Evolutionary conservation across 805 yeast genomes (phyloP).

Genomic region (Vanderwaltozyma tropicalis): DNA sequence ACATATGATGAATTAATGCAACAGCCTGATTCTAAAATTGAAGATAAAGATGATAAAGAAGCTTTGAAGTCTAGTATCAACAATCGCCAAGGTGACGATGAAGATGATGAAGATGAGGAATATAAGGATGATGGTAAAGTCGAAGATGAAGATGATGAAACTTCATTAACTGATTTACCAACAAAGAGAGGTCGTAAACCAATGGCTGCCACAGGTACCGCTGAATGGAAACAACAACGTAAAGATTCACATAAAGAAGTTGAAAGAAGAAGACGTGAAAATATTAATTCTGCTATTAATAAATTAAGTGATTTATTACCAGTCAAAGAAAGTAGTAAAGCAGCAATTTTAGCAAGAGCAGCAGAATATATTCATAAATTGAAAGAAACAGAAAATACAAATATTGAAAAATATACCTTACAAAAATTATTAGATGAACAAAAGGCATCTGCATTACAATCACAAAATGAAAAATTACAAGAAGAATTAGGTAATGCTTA

Average conservation of each 20-base stretch:
- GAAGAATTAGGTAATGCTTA: slow-evolving; percentile 84
- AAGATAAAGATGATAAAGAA: slow-evolving; percentile 4
- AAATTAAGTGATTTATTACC: slow-evolving; percentile 72
- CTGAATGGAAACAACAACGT: slow-evolving; percentile 39
- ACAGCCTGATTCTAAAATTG: slow-evolving; percentile 10
- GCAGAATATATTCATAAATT: slow-evolving; percentile 84
- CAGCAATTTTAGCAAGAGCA: slow-evolving; percentile 79
- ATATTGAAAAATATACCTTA: slow-evolving; percentile 89
- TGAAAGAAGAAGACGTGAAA: slow-evolving; percentile 84
- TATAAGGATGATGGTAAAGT: slow-evolving; percentile 4
- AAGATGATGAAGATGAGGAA: slow-evolving; percentile 4
- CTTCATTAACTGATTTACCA: background rate
- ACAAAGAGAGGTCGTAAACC: slow-evolving; percentile 24
- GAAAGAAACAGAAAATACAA: slow-evolving; percentile 80
- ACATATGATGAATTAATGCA: slow-evolving; percentile 18
- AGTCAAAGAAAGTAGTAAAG: slow-evolving; percentile 69
- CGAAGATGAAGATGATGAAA: slow-evolving; percentile 6
- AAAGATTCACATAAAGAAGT: slow-evolving; percentile 92
- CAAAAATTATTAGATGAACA: slow-evolving; percentile 90
- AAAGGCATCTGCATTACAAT: slow-evolving; percentile 73
- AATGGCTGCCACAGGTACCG: slow-evolving; percentile 22
- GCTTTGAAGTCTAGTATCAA: background rate
- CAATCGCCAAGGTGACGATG: background rate
- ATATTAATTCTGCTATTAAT: slow-evolving; percentile 77
- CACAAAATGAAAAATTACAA: slow-evolving; percentile 80